A percentile compares a stretch with the other conserved stretches of the same genome.
Conservation (phyloP, 345 rosid species). For the Eucalyptus pauciflora region DNA sequence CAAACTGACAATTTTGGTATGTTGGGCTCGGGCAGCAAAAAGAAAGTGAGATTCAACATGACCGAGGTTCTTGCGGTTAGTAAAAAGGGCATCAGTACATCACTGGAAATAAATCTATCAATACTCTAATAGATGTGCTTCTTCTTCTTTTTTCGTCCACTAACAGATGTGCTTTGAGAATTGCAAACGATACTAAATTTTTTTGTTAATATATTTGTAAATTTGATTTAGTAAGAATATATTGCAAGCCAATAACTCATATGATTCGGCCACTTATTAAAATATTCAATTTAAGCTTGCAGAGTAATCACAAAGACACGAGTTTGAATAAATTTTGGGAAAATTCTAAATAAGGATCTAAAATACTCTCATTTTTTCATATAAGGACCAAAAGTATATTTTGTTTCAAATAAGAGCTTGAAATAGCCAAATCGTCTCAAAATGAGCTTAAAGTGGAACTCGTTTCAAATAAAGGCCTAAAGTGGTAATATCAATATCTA, state of each 20-base stretch:
- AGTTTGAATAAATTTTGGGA: not conserved
- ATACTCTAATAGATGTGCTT: not conserved
- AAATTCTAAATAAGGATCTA: too few species aligned
- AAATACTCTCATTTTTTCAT: too few species aligned
- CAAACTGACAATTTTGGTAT: not conserved
- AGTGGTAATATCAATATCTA: too few species aligned
- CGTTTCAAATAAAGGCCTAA: too few species aligned
- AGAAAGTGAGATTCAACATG: not conserved
- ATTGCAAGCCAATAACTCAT: not conserved
- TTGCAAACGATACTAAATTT: not conserved
- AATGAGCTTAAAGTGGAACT: too few species aligned
- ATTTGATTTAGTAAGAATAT: not conserved
- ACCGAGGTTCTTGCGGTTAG: not conserved
- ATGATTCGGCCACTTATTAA: not conserved
- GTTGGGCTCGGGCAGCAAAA: not conserved
- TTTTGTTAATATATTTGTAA: not conserved
- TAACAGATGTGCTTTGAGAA: not conserved
- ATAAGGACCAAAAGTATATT: too few species aligned
- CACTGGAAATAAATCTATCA: not conserved
- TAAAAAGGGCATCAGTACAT: not conserved
- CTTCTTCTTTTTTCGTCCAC: too few species aligned
- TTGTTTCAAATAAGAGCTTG: too few species aligned
- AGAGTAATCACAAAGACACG: not conserved
- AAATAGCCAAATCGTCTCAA: too few species aligned
- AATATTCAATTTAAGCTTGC: not conserved